phyloP scores from a whole-genome alignment of 306 rosid genomes.

The Carpinus viminea region DNA sequence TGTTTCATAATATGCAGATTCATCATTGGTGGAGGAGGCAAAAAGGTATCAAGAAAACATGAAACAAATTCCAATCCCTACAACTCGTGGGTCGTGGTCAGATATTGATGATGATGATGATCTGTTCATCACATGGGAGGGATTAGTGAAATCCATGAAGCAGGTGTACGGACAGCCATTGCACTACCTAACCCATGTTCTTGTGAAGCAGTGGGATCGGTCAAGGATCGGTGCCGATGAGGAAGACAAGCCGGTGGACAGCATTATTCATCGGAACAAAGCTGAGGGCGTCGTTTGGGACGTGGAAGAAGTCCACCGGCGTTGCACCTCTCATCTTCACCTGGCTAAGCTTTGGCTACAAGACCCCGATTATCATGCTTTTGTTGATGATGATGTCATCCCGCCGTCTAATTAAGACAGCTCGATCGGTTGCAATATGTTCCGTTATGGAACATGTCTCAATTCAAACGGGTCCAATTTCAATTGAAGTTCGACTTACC shows the following conservation, averaged over 20 bases:
- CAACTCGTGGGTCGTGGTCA: background rate
- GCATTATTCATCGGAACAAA: background rate
- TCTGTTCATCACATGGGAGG: constrained; percentile 24
- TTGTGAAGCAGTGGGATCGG: constrained; percentile 44
- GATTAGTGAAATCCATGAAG: constrained; percentile 31
- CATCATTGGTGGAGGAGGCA: constrained; percentile 22
- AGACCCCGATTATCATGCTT: constrained; percentile 22
- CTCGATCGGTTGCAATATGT: no score
- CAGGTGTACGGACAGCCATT: constrained; percentile 30
- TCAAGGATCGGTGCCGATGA: constrained; percentile 32
- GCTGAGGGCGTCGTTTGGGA: constrained; percentile 36
- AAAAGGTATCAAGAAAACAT: constrained; percentile 29
- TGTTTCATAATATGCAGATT: constrained; percentile 14
- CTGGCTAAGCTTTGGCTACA: constrained; percentile 32
- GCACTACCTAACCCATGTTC: constrained; percentile 38
- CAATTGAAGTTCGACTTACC: no score
- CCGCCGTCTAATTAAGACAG: background rate
- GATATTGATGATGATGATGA: background rate
- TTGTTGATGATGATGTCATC: constrained; percentile 24
- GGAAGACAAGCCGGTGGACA: constrained; percentile 23
- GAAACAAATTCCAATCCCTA: constrained; percentile 25
- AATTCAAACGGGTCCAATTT: no score
- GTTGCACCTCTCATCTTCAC: constrained; percentile 29
- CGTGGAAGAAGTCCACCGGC: constrained; percentile 30
- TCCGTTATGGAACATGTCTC: no score